A percentile compares a stretch with the other conserved stretches of the same genome.
Conservation (phyloP, 345 rosid species). For the Xanthoceras sorbifolium region DNA sequence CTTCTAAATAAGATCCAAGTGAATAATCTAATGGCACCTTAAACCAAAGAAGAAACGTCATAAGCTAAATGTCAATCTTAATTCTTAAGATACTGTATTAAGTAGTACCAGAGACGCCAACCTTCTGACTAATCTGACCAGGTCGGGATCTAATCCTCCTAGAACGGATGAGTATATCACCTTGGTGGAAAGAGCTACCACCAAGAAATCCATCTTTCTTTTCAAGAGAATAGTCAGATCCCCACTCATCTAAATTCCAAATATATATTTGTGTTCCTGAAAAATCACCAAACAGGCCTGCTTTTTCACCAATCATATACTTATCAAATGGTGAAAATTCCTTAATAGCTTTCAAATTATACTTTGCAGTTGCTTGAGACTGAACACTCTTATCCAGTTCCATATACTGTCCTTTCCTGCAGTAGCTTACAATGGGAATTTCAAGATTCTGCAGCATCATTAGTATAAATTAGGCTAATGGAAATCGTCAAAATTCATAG, state of each 20-base stretch:
- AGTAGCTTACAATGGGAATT: slow-evolving; percentile 41
- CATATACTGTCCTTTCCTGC: slow-evolving; percentile 36
- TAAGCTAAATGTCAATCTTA: background rate
- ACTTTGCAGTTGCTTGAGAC: slow-evolving; percentile 35
- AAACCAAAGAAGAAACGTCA: slow-evolving; percentile 8
- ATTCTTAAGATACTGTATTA: background rate
- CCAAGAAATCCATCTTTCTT: slow-evolving; percentile 27
- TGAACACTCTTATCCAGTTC: slow-evolving; percentile 29
- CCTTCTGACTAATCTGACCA: slow-evolving; percentile 39
- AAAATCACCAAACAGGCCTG: slow-evolving; percentile 29
- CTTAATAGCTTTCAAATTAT: slow-evolving; percentile 34
- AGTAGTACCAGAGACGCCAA: slow-evolving; percentile 16
- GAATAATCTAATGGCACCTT: slow-evolving; percentile 41
- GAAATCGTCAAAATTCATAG: background rate
- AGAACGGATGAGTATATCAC: slow-evolving; percentile 39
- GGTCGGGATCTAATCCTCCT: slow-evolving; percentile 39
- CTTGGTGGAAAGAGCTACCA: slow-evolving; percentile 41
- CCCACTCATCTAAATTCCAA: slow-evolving; percentile 46
- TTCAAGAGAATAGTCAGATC: slow-evolving; percentile 32
- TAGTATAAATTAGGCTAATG: background rate
- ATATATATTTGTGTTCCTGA: slow-evolving; percentile 39
- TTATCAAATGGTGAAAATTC: slow-evolving; percentile 41
- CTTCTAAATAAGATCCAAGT: slow-evolving; percentile 38
- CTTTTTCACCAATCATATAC: slow-evolving; percentile 43
- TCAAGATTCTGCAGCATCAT: slow-evolving; percentile 34